phyloP scores from a whole-genome alignment of 768 basidiomycete genomes.

The Rhodocollybia butyracea region DNA sequence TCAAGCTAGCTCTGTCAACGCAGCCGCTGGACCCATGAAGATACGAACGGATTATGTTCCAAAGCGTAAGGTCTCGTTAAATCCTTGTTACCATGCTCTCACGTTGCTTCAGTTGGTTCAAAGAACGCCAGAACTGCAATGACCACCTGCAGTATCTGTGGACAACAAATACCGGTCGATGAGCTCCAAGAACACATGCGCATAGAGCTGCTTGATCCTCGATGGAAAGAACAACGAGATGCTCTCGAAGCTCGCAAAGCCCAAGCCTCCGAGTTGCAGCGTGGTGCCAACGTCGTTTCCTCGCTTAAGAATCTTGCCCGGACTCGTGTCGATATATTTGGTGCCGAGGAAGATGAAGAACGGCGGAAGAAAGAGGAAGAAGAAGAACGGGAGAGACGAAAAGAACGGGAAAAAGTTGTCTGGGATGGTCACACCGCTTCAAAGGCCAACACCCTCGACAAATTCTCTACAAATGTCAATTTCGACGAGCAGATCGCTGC shows the following conservation, averaged over 20 bases:
- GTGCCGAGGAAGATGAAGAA: conserved; percentile 91
- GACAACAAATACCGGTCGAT: conserved; percentile 94
- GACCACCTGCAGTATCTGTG: conserved; percentile 90
- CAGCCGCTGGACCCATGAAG: conserved; percentile 80
- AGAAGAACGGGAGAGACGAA: conserved; percentile 73
- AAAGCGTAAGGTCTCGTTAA: conserved; percentile 57
- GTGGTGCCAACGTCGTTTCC: conserved; percentile 90
- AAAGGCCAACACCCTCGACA: conserved; percentile 88
- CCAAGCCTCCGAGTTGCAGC: conserved; percentile 82
- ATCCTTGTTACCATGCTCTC: conserved; percentile 6
- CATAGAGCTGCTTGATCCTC: conserved; percentile 94
- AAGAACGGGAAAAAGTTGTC: conserved; percentile 91
- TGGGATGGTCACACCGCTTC: conserved; percentile 99
- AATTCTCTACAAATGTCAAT: conserved; percentile 90
- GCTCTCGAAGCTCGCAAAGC: conserved; percentile 85
- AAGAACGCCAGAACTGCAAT: conserved; percentile 66
- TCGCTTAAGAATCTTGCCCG: conserved; percentile 91
- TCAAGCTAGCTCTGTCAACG: conserved; percentile 63
- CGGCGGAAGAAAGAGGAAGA: conserved; percentile 84
- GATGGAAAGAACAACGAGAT: conserved; percentile 96
- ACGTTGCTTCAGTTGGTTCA: conserved; percentile 50
- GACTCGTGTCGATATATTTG: conserved; percentile 97
- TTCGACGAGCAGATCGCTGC: conserved; percentile 98
- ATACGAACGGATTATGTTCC: conserved; percentile 96
- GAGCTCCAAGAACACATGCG: conserved; percentile 98